Conservation (phyloP, 2,329 filamentous ascomycete species). For the Microcyclospora pomicola region DNA sequence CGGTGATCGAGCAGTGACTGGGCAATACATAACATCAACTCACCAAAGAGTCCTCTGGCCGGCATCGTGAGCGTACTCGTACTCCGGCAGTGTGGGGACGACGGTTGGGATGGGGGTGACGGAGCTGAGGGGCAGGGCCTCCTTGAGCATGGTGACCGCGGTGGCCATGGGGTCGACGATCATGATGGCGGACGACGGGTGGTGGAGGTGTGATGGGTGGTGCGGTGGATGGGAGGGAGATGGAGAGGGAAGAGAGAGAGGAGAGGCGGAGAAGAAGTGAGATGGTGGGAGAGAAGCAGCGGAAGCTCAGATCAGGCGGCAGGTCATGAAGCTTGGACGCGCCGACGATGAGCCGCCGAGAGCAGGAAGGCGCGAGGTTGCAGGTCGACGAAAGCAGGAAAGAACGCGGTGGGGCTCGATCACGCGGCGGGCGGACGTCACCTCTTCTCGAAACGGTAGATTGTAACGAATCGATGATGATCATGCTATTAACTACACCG, state of each 20-base stretch:
- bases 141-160: conserved; percentile 23
- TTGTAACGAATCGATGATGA: too few relatives aligned
- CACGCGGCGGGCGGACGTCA: too few relatives aligned
- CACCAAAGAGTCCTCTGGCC: conserved; percentile 35
- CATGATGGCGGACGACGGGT: conserved; percentile 26
- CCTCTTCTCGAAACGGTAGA: too few relatives aligned
- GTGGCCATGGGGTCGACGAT: conserved; percentile 34
- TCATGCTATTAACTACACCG: too few relatives aligned
- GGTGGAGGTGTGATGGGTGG: not conserved
- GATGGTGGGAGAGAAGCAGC: not conserved
- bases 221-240: not conserved
- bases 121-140: conserved; percentile 5
- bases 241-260: not conserved
- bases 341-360: too few relatives aligned
- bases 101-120: conserved; percentile 29
- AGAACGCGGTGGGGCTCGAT: too few relatives aligned
- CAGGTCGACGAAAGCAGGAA: too few relatives aligned
- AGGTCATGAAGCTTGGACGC: too few relatives aligned
- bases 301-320: too few relatives aligned
- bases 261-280: not conserved
- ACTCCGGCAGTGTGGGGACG: conserved; percentile 27
- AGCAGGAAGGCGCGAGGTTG: too few relatives aligned
- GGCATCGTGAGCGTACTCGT: conserved; percentile 28
- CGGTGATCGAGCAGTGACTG: not conserved
- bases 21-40: conserved; percentile 7